Evolutionary conservation across 805 yeast genomes (phyloP), one percentile per base, ranked within the genome.

Genomic region (Nakazawaea wyomingensis): DNA sequence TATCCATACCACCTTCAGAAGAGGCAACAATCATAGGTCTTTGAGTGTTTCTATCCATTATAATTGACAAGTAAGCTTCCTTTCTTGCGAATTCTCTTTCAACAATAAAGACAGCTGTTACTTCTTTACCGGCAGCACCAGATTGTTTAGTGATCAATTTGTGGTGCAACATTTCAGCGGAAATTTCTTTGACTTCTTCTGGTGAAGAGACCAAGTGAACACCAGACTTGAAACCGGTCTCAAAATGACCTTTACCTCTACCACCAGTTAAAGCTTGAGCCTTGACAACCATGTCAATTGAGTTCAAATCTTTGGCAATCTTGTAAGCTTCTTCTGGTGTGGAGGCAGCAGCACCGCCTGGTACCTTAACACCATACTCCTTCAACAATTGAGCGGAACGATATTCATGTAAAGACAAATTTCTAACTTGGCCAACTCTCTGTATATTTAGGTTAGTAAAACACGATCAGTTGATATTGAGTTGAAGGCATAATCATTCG

Each of bases 211-310:
- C 86, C 68, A 93, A 75, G 71, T 88, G 85, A 59, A 93, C 96
- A 74, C 99, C 99, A 40, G 97, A 96, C 71, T 91, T 81, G 63
- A 87, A 80, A 41, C 99, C 99, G 57, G 81, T 82, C 70, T 90
- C 96, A 54, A 93, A 90, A 68, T 87, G 90, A 51, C 99, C 99
- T 69, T 93, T 93, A 70, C 99, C 99, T 71, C 99, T 83, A 62
- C 99, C 99, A 71, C 99, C 99, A 47, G 99, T 90, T 60, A 93
- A 77, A 38, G 96, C 97, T 72, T 93, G 99, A 49, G 99, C 99
- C 74, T 93, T 93, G 66, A 93, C 76, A 50, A 93, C 99, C 67
- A 93, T 72, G 57, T 85, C 95, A 59, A 82, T 80, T 52, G 85
- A 75, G 54, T 76, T 75, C 60, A 93, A 75, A 45, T 72, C 68